phyloP scores from a whole-genome alignment of 2,329 filamentous ascomycete genomes.

The Sclerotiophoma versabilis region DNA sequence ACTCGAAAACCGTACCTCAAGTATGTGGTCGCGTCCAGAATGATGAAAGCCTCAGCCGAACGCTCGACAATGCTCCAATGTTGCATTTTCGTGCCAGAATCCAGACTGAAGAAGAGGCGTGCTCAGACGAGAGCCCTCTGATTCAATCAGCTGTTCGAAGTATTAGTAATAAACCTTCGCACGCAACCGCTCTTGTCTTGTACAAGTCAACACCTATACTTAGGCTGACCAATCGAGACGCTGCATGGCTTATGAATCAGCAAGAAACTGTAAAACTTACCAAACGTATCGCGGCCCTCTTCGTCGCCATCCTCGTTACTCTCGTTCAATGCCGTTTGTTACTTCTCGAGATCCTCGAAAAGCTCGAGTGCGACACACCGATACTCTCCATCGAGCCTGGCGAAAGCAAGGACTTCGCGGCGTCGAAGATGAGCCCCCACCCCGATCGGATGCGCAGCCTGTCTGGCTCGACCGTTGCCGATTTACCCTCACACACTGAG shows the following conservation, averaged over 20 bases:
- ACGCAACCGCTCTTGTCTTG: neutral
- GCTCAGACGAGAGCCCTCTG: neutral
- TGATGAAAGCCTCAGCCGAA: neutral
- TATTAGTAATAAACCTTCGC: neutral
- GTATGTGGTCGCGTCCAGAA: neutral
- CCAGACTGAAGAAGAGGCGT: neutral
- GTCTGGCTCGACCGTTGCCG: conserved; percentile 9
- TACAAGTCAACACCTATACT: neutral
- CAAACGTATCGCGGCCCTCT: neutral
- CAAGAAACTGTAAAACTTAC: neutral
- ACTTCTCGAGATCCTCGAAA: neutral
- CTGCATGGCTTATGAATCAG: neutral
- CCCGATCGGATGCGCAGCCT: conserved; percentile 2
- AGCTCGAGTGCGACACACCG: neutral
- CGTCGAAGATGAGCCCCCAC: neutral
- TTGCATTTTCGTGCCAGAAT: neutral
- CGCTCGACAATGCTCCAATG: neutral
- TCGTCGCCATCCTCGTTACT: neutral
- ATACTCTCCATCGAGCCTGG: neutral
- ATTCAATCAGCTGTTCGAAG: no score
- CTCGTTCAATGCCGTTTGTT: neutral
- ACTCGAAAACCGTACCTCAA: no score
- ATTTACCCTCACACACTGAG: neutral
- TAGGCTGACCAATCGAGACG: neutral
- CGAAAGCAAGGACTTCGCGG: neutral